Conservation (phyloP, 176 grass and related monocot species). For the Lolium multiflorum region DNA sequence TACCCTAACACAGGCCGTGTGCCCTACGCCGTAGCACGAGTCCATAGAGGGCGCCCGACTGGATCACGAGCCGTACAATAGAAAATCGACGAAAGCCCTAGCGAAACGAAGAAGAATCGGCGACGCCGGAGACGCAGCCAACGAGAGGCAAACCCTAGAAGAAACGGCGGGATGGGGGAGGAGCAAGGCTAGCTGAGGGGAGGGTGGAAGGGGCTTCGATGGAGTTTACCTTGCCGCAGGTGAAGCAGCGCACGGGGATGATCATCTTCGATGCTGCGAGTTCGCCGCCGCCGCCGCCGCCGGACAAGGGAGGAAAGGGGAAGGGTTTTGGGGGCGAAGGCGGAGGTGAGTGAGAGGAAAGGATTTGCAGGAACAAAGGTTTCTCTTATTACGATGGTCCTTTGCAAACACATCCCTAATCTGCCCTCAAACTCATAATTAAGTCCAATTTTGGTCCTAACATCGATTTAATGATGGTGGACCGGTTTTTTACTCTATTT, state of each 20-base stretch:
- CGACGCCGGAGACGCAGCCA: not conserved
- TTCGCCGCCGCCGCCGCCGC: constrained; percentile 17
- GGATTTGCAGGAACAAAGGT: not conserved
- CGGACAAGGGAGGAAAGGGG: not conserved
- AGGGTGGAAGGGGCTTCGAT: too few species aligned
- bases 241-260: constrained; percentile 97
- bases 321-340: constrained; percentile 23
- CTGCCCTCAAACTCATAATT: too few species aligned
- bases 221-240: constrained; percentile 70
- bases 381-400: not conserved
- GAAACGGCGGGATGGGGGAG: not conserved
- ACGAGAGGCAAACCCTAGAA: constrained; percentile 12
- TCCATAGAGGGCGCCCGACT: not conserved
- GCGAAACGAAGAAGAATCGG: not conserved
- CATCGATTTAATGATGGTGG: too few species aligned
- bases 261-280: constrained; percentile 68
- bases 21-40: not conserved
- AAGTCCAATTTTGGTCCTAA: too few species aligned
- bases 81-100: not conserved
- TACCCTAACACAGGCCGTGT: not conserved
- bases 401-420: not conserved
- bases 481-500: too few species aligned
- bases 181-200: not conserved
- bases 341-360: not conserved
- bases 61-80: not conserved